Evolutionary conservation across 345 rosid genomes (phyloP), one percentile per base, ranked within the genome.

Genomic region (Citrus glauca): DNA sequence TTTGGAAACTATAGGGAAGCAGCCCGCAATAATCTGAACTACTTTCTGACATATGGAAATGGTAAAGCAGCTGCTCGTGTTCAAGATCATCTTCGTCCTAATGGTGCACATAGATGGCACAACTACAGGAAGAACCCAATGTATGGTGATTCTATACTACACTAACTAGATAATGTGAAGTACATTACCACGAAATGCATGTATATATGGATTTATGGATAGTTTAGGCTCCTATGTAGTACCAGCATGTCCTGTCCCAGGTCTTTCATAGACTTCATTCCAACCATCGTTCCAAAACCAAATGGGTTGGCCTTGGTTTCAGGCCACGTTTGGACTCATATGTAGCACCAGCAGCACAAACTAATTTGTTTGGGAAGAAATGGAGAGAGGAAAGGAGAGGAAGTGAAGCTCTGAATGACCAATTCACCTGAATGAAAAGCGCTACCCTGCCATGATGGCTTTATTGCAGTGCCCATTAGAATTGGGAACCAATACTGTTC

Each of bases 91-190:
- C 98, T 96, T 83, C 98, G 98, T 60, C 93, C 98, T 55, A 92
- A 96, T 84, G 99, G 99, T 79, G 97, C 99, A 76, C 99, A 94
- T 81, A 85, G 99, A 88, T 96, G 99, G 99, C 97, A 94, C 83
- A 96, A 92, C 83, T 96, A 96, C 80, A 91, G 81, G 86, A 94
- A 90, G 86, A 77, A 69, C 76, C 97, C 94, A 81, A 84, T 79
- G 98, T 94, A 90, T 33, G 78, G 56, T 79, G 73, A 63, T 66
- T 79, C 38, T 55, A 30, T 75, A 56, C 27, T 72, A 30, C 40
- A 22, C 10, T 65, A 42, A 10, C 17, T 30, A 72, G 27, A 56
- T 22, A 3, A 13, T 32, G 1, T 71, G 16, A 71, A 50, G 61
- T 24, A 27, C 59, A 70, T 48, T 70, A 24, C 38, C 32, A 1